phyloP scores from a whole-genome alignment of 1,284 basidiomycete species.

The Rhodofomes roseus region DNA sequence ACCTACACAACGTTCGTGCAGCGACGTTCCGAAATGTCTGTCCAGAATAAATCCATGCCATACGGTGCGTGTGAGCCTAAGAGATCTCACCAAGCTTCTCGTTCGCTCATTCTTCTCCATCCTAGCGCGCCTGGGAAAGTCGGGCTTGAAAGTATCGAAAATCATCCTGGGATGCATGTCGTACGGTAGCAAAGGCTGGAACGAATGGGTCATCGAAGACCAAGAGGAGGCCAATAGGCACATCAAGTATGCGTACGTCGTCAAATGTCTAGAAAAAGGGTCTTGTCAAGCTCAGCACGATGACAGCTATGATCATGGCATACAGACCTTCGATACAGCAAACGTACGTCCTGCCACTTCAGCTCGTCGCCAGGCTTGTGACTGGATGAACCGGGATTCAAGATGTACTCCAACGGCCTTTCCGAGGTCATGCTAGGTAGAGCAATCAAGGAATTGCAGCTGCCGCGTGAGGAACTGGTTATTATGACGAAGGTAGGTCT shows the following conservation, averaged over 20 bases:
- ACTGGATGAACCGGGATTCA: too few species aligned
- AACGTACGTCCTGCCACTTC: constrained; percentile 35
- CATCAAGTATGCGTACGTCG: constrained; percentile 35
- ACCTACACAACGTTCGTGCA: too few species aligned
- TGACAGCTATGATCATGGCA: constrained; percentile 36
- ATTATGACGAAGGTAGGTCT: constrained; percentile 36
- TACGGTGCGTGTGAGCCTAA: too few species aligned
- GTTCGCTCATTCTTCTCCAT: not conserved
- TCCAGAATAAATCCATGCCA: too few species aligned
- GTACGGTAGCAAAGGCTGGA: constrained; percentile 37
- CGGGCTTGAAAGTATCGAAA: constrained; percentile 41
- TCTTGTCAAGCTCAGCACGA: not conserved
- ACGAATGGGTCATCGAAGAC: constrained; percentile 34
- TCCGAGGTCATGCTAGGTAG: constrained; percentile 56
- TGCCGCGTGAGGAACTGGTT: constrained; percentile 56
- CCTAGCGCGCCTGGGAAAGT: constrained; percentile 42
- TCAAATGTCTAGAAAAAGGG: too few species aligned
- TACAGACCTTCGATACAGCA: constrained; percentile 50
- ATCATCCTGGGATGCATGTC: constrained; percentile 42
- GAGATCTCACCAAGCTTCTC: too few species aligned
- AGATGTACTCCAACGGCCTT: constrained; percentile 45
- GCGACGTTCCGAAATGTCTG: too few species aligned
- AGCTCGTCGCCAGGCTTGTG: too few species aligned
- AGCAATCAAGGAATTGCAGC: constrained; percentile 50
- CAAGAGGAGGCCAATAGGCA: constrained; percentile 36